Evolutionary conservation across 2,329 filamentous ascomycete genomes (phyloP), one percentile per base, ranked within the genome.

Genomic region (Aulographum hederae): DNA sequence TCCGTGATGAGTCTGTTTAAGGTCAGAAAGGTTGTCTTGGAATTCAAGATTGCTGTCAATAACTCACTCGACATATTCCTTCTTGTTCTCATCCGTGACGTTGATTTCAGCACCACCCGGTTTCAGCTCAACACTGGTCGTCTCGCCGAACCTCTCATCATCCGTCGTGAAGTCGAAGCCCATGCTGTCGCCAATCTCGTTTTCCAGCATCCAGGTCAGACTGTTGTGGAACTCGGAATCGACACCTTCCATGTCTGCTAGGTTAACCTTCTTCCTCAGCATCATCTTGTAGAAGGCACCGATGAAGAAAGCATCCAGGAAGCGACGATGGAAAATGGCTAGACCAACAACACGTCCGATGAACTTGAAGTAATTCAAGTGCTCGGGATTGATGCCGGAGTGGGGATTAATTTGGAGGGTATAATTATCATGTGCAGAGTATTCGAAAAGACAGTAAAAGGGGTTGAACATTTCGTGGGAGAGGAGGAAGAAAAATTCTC

Each of bases 401-500:
- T 98, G 89, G 28, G 89, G 89, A 61, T 98, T 98, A 63, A 98
- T 98, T 59, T 98, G 89, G 34, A 98, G 77, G 18, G 89, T 98
- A 61, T 98, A 98, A 61, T 98, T 98, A 71, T 98, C 89, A 63
- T 98, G 89, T 25, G 89, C 89, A 17, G 89, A 95, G 57, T 98
- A 98, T 60, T 98, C 89, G 63, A 98, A 98, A 33, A 98, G 67
- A 54, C 89, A 98, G 63, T 98, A 98, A 61, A 98, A 98, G 19
- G 89, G 89, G 56, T 98, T 98, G 63, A 98, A 98, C 89, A 98
- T 98, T 63, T 98, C 89, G 59, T 98, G 89, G 12, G 86, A 95
- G 34, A 98, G 71, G 26, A 98, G 65, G 73, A 98, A 98, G 67
- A 98, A 98, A 65, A 98, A 98, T 58, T 98, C 89, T 69, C 85